These are phyloP conservation scores for Jamesozyma piceae DNA, from an alignment of 805 yeast genomes.

Conservation along the genomic window DNA sequence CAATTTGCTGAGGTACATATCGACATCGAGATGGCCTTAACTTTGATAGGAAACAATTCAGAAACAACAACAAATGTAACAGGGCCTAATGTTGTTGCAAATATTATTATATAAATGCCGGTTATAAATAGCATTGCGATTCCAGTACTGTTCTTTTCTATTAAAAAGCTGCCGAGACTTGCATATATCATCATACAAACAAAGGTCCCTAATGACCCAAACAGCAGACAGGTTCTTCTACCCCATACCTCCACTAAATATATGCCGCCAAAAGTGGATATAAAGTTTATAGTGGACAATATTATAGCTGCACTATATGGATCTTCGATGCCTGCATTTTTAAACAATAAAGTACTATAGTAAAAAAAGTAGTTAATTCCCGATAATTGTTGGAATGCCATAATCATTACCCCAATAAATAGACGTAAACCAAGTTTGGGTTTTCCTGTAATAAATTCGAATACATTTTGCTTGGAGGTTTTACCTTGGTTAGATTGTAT, in stretches of 20 bases:
- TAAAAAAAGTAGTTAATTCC: slow-evolving; percentile 62
- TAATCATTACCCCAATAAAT: slow-evolving; percentile 48
- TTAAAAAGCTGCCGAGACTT: slow-evolving; percentile 45
- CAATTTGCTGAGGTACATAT: slow-evolving; percentile 58
- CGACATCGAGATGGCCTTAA: slow-evolving; percentile 51
- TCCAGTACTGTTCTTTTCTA: slow-evolving; percentile 41
- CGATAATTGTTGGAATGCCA: slow-evolving; percentile 52
- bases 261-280: slow-evolving; percentile 44
- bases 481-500: neutral
- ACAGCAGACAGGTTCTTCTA: slow-evolving; percentile 41
- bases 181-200: slow-evolving; percentile 52
- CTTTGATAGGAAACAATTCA: slow-evolving; percentile 60
- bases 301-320: slow-evolving; percentile 53
- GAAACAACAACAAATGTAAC: slow-evolving; percentile 56
- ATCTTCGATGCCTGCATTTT: slow-evolving; percentile 48
- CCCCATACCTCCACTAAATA: slow-evolving; percentile 47
- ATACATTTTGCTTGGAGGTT: slow-evolving; percentile 1
- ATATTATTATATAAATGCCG: slow-evolving; percentile 54
- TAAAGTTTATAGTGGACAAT: slow-evolving; percentile 48
- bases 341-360: slow-evolving; percentile 54
- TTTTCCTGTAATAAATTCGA: slow-evolving; percentile 50
- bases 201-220: slow-evolving; percentile 46
- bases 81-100: slow-evolving; percentile 74
- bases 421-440: slow-evolving; percentile 47
- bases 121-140: slow-evolving; percentile 54